Percentiles rank a stretch among this genome's conserved stretches.
phyloP scores from a whole-genome alignment of 2,329 filamentous ascomycete genomes.

The Clathrospora elynae region DNA sequence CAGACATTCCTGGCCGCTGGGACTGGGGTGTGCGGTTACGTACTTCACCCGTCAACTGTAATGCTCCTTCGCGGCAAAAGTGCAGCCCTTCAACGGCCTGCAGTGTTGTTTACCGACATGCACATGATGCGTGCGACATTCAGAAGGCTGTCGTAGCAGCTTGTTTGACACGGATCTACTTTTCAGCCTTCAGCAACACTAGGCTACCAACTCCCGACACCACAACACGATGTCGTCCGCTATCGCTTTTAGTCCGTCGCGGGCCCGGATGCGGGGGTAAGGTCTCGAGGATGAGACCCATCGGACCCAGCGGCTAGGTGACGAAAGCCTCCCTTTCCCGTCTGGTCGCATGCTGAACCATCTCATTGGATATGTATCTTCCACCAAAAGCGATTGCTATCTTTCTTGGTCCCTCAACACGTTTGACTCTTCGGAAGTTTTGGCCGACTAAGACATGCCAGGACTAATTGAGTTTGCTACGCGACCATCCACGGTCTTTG shows the following conservation, averaged over 20 bases:
- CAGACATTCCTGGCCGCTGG: constrained; percentile 10
- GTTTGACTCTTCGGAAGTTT: constrained; percentile 6
- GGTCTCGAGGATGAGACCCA: constrained; percentile 12
- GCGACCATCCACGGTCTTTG: background rate
- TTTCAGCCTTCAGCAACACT: constrained; percentile 15
- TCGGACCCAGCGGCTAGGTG: constrained; percentile 15
- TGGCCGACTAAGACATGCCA: background rate
- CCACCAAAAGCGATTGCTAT: constrained; percentile 9
- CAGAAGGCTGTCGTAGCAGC: constrained; percentile 10
- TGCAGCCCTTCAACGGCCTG: constrained; percentile 7
- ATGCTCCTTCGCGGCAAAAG: constrained; percentile 18
- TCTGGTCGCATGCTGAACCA: constrained; percentile 2
- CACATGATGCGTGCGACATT: constrained; percentile 13
- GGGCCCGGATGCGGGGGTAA: constrained; percentile 14
- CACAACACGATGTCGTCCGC: constrained; percentile 7
- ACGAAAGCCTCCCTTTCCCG: constrained; percentile 14
- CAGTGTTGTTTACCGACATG: constrained; percentile 10
- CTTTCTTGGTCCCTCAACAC: constrained; percentile 10
- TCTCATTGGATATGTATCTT: constrained; percentile 10
- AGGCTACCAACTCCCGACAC: constrained; percentile 10
- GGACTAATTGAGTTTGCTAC: background rate
- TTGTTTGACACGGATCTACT: constrained; percentile 14
- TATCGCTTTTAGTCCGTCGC: constrained; percentile 10
- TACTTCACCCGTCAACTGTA: constrained; percentile 16
- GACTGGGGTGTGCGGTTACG: constrained; percentile 10